Evolutionary conservation across 2,329 filamentous ascomycete species (phyloP).

Genomic region (Aspergillus awamori): DNA sequence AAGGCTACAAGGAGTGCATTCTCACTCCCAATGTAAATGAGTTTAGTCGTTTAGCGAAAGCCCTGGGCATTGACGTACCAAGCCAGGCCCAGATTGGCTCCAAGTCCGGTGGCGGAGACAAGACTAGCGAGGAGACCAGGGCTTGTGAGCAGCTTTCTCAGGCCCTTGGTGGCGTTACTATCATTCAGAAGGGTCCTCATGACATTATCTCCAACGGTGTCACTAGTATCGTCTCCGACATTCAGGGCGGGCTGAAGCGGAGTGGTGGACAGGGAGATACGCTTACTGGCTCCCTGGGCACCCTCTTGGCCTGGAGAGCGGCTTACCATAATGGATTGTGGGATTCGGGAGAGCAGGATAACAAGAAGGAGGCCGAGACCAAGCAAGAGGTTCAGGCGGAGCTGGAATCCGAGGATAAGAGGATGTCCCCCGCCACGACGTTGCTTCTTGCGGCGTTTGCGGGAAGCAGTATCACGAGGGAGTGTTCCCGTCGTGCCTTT

Average conservation of each 20-base stretch:
- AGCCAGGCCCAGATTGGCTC: constrained; percentile 41
- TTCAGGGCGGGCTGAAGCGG: constrained; percentile 81
- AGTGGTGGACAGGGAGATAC: constrained; percentile 96
- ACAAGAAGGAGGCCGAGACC: constrained; percentile 34
- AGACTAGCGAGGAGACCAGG: constrained; percentile 54
- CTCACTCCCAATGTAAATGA: constrained; percentile 95
- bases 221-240: constrained; percentile 73
- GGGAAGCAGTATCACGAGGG: constrained; percentile 83
- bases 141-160: constrained; percentile 71
- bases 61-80: constrained; percentile 66
- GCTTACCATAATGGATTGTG: constrained; percentile 84
- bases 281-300: constrained; percentile 84
- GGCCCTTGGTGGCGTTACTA: constrained; percentile 81
- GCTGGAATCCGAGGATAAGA: constrained; percentile 51
- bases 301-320: constrained; percentile 83
- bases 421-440: constrained; percentile 62
- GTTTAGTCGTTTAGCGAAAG: constrained; percentile 79
- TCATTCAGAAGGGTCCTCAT: constrained; percentile 82
- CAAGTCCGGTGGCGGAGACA: constrained; percentile 41
- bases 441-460: constrained; percentile 81
- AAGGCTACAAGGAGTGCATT: constrained; percentile 80
- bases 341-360: constrained; percentile 53
- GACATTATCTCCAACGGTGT: constrained; percentile 84
- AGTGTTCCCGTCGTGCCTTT: constrained; percentile 87
- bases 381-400: constrained; percentile 47